phyloP scores from a whole-genome alignment of 2,329 filamentous ascomycete genomes.

The Hypoxylon sp. region DNA sequence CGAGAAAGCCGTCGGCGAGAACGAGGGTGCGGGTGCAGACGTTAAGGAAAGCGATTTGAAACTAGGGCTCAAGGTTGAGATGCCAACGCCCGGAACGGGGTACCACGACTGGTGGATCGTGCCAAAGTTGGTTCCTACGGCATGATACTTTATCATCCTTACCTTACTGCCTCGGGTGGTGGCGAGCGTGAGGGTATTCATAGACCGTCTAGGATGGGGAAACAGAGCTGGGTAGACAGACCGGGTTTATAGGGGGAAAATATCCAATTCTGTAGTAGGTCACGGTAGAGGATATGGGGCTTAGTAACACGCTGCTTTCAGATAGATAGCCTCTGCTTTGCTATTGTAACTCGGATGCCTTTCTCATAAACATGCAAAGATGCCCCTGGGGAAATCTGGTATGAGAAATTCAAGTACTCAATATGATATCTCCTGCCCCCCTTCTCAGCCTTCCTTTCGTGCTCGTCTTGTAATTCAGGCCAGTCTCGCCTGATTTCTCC shows the following conservation, averaged over 20 bases:
- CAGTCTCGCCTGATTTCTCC: too few relatives aligned
- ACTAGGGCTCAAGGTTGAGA: conserved; percentile 57
- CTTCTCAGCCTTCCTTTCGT: neutral
- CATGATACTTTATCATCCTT: conserved; percentile 14
- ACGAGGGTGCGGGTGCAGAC: conserved; percentile 11
- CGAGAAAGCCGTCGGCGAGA: neutral
- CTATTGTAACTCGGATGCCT: too few relatives aligned
- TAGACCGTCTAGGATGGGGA: neutral
- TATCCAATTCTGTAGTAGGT: neutral
- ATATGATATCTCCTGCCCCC: conserved; percentile 2
- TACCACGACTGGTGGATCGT: conserved; percentile 74
- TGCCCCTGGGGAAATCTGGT: too few relatives aligned
- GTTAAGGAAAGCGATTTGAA: conserved; percentile 22
- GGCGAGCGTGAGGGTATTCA: neutral
- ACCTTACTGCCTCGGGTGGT: too few relatives aligned
- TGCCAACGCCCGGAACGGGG: conserved; percentile 60
- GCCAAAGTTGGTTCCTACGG: conserved; percentile 53
- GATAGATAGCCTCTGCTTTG: neutral
- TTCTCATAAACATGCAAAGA: too few relatives aligned
- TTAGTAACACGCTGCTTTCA: neutral
- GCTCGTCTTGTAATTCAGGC: neutral
- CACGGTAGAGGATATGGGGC: neutral
- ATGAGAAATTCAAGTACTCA: conserved; percentile 6
- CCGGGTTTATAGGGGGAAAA: neutral
- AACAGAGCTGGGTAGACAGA: neutral